These are phyloP conservation scores for Pisolithus microcarpus DNA, from an alignment of 768 basidiomycete genomes.

Conservation along the genomic window DNA sequence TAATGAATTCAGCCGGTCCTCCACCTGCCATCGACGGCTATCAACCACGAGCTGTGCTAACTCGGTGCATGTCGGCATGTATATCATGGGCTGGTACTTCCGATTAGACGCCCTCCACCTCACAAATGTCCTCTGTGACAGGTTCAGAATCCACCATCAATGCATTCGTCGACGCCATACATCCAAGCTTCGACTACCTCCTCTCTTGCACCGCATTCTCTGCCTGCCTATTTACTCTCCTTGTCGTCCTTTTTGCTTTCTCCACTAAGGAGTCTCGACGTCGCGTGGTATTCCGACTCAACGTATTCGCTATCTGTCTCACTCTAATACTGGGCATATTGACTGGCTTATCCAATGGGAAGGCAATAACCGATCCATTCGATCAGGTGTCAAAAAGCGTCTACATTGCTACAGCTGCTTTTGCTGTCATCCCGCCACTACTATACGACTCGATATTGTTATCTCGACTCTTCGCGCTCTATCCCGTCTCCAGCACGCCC, in stretches of 20 bases:
- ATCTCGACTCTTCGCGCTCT: constrained; percentile 31
- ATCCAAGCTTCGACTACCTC: constrained; percentile 14
- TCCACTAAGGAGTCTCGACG: constrained; percentile 22
- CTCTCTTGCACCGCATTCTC: constrained; percentile 24
- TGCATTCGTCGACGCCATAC: constrained; percentile 12
- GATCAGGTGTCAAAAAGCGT: constrained; percentile 10
- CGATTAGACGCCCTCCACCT: no score
- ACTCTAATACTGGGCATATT: constrained; percentile 22
- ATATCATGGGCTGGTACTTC: neutral
- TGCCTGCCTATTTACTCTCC: constrained; percentile 27
- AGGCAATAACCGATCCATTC: constrained; percentile 11
- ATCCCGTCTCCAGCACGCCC: constrained; percentile 19
- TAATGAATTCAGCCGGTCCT: no score
- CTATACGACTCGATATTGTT: constrained; percentile 33
- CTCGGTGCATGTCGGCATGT: neutral
- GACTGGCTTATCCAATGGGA: constrained; percentile 7
- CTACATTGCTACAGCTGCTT: constrained; percentile 13
- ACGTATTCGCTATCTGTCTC: constrained; percentile 20
- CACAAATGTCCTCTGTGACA: neutral
- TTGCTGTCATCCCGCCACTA: constrained; percentile 26
- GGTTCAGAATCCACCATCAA: neutral
- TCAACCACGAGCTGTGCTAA: no score
- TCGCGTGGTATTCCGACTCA: constrained; percentile 28
- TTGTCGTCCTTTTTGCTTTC: constrained; percentile 28
- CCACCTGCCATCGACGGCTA: no score